phyloP scores from a whole-genome alignment of 352 stramenopile genomes.

The Achlya hypogyna region DNA sequence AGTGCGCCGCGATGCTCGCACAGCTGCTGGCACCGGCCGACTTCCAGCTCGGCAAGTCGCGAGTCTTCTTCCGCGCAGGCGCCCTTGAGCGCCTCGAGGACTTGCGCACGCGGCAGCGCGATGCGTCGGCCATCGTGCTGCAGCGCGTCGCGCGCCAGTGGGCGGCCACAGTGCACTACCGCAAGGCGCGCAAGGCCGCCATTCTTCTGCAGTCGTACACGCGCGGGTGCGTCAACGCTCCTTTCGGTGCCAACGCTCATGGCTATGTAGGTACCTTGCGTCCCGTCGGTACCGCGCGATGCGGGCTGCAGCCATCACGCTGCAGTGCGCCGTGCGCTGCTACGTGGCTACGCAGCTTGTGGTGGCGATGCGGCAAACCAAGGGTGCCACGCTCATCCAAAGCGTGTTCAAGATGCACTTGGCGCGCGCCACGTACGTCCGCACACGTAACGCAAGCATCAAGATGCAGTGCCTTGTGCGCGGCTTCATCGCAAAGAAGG shows the following conservation, averaged over 20 bases:
- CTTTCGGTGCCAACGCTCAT: not conserved
- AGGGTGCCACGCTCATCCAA: conserved; percentile 74
- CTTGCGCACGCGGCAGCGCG: conserved; percentile 66
- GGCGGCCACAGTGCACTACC: conserved; percentile 56
- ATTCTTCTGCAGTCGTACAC: conserved; percentile 52
- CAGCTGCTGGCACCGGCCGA: conserved; percentile 52
- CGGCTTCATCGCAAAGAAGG: conserved; percentile 67
- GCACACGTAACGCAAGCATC: conserved; percentile 52
- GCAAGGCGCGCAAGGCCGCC: conserved; percentile 40
- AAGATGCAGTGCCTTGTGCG: conserved; percentile 76
- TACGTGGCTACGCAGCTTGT: conserved; percentile 53
- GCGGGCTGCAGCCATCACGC: conserved; percentile 42
- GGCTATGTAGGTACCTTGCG: conserved; percentile 18
- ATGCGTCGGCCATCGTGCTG: conserved; percentile 65
- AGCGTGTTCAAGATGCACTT: conserved; percentile 79
- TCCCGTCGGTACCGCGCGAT: conserved; percentile 51
- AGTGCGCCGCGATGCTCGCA: conserved; percentile 43
- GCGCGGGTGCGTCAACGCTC: conserved; percentile 29
- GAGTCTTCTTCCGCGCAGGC: conserved; percentile 90
- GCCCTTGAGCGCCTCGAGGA: conserved; percentile 88
- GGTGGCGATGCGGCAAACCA: conserved; percentile 44
- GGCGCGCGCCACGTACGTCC: conserved; percentile 41
- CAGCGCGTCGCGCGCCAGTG: conserved; percentile 79
- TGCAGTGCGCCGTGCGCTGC: conserved; percentile 60
- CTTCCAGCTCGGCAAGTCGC: conserved; percentile 87